These are phyloP conservation scores for Nicotiana benthamiana DNA, from an alignment of 257 asterid genomes.

Conservation along the genomic window DNA sequence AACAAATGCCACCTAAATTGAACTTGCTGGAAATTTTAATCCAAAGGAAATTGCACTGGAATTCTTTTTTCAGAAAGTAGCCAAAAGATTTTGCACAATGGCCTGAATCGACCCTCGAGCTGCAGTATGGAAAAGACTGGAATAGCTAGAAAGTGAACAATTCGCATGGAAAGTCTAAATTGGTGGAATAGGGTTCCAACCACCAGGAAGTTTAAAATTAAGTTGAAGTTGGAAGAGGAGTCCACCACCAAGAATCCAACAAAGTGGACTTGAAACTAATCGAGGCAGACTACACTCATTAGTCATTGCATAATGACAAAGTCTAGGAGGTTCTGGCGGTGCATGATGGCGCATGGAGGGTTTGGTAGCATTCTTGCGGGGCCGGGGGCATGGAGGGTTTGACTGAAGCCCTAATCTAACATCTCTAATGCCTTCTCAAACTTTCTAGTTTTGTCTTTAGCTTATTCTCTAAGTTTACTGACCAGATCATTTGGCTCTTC, in stretches of 20 bases:
- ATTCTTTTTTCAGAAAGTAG: not conserved
- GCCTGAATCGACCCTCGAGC: not conserved
- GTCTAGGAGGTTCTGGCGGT: not conserved
- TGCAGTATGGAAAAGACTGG: not conserved
- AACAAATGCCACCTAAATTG: conserved; percentile 1
- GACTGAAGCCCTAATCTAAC: not conserved
- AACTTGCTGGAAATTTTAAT: not conserved
- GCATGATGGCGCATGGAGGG: not conserved
- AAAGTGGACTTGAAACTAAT: not conserved
- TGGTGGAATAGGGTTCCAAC: not conserved
- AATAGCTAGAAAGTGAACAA: not conserved
- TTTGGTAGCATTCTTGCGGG: not conserved
- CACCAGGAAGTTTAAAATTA: not conserved
- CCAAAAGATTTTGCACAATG: not conserved
- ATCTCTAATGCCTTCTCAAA: not conserved
- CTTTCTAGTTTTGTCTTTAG: not conserved
- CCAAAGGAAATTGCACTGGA: not conserved
- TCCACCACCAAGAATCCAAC: not conserved
- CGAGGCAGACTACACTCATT: not conserved
- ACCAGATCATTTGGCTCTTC: not conserved
- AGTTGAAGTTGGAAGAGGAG: not conserved
- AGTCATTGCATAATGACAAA: not conserved
- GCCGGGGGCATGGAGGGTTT: not conserved
- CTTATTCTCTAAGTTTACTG: not conserved
- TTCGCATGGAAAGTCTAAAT: not conserved